Evolutionary conservation across 257 asterid species (phyloP).

Genomic region (Mitragyna speciosa): DNA sequence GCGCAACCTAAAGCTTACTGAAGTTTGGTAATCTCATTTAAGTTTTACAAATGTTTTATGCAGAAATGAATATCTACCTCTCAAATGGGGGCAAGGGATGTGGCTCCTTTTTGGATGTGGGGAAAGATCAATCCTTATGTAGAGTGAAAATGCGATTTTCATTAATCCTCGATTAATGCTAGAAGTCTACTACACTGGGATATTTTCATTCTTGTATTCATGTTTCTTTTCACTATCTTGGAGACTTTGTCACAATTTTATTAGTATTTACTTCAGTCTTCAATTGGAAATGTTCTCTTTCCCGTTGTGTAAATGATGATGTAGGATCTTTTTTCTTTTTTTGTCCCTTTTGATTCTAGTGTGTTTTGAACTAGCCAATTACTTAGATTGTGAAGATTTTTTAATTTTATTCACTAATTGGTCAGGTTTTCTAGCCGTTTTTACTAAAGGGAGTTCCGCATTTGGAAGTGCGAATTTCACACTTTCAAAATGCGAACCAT

Average conservation of each 20-base stretch:
- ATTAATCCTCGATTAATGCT: not conserved
- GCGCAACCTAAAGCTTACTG: not conserved
- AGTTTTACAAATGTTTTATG: not conserved
- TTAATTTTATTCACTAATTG: too few relatives aligned
- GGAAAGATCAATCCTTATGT: not conserved
- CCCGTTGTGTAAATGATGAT: not conserved
- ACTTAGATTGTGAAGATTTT: too few relatives aligned
- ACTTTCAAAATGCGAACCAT: too few relatives aligned
- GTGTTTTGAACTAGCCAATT: too few relatives aligned
- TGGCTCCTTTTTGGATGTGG: too few relatives aligned
- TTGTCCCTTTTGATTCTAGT: not conserved
- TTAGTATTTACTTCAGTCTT: not conserved
- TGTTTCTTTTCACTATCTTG: too few relatives aligned
- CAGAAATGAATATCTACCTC: not conserved
- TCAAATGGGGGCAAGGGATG: too few relatives aligned
- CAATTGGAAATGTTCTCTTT: not conserved
- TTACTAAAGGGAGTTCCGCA: too few relatives aligned
- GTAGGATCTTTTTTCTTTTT: not conserved
- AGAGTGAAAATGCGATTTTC: not conserved
- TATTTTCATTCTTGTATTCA: too few relatives aligned
- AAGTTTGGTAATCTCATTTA: not conserved
- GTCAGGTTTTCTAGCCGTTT: too few relatives aligned
- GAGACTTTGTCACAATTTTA: too few relatives aligned
- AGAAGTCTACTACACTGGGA: not conserved
- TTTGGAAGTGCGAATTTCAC: too few relatives aligned